These are phyloP conservation scores for Chytridium lagenaria DNA, from an alignment of 371 early-diverging fungal genomes.

Conservation along the genomic window DNA sequence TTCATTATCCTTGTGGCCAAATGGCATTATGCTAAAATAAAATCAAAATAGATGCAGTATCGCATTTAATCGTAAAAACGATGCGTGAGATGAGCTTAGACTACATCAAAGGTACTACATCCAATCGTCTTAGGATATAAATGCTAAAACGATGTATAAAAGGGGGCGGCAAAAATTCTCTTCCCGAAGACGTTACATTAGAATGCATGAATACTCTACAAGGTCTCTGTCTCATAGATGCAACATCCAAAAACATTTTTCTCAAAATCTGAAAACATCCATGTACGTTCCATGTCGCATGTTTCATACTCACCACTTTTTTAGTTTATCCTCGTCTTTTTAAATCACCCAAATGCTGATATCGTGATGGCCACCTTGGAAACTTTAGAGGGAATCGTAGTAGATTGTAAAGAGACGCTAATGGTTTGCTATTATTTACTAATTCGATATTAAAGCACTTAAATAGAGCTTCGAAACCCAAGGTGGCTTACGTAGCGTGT, in stretches of 20 bases:
- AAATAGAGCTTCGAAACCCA: neutral
- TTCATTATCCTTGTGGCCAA: too few relatives aligned
- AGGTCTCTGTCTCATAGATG: conserved; percentile 1
- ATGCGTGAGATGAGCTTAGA: neutral
- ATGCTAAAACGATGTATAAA: neutral
- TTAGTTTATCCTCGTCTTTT: neutral
- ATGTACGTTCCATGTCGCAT: neutral
- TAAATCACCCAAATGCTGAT: neutral
- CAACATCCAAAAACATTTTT: neutral
- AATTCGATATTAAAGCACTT: neutral
- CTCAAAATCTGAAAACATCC: neutral
- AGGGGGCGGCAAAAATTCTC: too few relatives aligned
- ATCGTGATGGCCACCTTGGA: neutral
- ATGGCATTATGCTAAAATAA: too few relatives aligned
- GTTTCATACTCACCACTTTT: neutral
- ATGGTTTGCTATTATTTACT: neutral
- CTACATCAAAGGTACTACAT: neutral
- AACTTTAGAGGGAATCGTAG: neutral
- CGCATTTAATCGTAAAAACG: neutral
- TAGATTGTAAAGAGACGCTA: neutral
- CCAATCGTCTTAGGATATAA: neutral
- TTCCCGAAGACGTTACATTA: neutral
- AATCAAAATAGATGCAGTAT: neutral
- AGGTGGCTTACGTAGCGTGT: neutral
- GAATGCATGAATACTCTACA: neutral